Evolutionary conservation across 176 grass and related monocot species (phyloP).

Genomic region (Coix lacrymajobi): DNA sequence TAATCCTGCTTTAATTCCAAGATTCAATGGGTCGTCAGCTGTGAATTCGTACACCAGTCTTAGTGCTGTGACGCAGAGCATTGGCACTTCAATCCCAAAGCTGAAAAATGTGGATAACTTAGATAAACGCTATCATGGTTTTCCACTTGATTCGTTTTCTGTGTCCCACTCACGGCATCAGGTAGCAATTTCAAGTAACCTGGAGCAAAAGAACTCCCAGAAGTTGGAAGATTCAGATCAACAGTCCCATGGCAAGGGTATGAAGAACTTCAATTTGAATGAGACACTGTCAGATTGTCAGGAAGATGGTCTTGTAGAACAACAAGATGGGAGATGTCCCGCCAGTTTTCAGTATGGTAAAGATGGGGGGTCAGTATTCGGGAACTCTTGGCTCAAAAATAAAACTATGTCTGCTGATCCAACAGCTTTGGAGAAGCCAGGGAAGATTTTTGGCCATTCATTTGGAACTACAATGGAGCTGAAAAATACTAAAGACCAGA

Average conservation of each 20-base stretch:
- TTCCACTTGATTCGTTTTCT: constrained; percentile 31
- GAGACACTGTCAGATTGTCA: constrained; percentile 40
- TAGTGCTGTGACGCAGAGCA: constrained; percentile 29
- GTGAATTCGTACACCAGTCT: constrained; percentile 19
- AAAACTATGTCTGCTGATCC: constrained; percentile 39
- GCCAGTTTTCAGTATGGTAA: constrained; percentile 32
- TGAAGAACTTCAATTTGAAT: constrained; percentile 68
- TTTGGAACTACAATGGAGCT: constrained; percentile 33
- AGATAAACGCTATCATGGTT: constrained; percentile 23
- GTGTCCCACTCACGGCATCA: constrained; percentile 15
- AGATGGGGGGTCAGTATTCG: constrained; percentile 19
- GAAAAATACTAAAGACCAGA: constrained; percentile 12
- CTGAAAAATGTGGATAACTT: constrained; percentile 11
- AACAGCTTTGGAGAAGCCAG: constrained; percentile 28
- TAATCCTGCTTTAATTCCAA: constrained; percentile 38
- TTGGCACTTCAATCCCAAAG: constrained; percentile 16
- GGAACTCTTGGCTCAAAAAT: constrained; percentile 42
- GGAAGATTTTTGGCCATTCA: constrained; percentile 35
- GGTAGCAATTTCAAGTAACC: constrained; percentile 21
- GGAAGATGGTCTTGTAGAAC: constrained; percentile 24
- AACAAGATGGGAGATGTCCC: constrained; percentile 7
- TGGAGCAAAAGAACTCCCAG: constrained; percentile 27
- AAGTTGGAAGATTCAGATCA: constrained; percentile 35
- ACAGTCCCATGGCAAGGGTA: constrained; percentile 30
- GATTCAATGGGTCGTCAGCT: constrained; percentile 33